Evolutionary conservation across 2,329 filamentous ascomycete species (phyloP).

Genomic region (Cryphonectria parasitica): DNA sequence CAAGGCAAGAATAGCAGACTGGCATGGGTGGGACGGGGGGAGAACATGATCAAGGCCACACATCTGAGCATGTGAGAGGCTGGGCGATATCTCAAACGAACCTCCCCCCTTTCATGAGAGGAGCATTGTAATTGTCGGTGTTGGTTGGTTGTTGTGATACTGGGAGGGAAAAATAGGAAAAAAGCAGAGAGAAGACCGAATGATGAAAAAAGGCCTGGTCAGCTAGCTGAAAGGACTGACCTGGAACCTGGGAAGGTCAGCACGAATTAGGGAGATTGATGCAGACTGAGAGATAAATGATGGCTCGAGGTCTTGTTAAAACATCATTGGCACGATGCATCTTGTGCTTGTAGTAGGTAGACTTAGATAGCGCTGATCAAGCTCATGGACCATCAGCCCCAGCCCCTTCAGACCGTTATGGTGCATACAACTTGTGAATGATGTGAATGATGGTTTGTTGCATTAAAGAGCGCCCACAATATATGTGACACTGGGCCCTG

Average conservation of each 20-base stretch:
- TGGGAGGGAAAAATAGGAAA: not conserved
- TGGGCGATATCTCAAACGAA: not conserved
- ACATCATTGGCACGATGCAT: not conserved
- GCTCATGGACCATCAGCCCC: not conserved
- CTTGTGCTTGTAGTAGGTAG: not conserved
- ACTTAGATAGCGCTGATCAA: constrained; percentile 5
- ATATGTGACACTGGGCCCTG: not conserved
- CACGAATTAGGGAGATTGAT: not conserved
- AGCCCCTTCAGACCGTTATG: not conserved
- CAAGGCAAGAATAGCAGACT: not conserved
- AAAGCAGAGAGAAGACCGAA: not conserved
- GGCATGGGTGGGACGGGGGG: not conserved
- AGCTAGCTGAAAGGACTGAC: not conserved
- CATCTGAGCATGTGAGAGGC: not conserved
- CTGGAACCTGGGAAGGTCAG: not conserved
- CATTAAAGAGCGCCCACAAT: not conserved
- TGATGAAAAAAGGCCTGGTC: not conserved
- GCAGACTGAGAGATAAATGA: not conserved
- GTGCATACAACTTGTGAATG: not conserved
- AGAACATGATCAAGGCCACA: not conserved
- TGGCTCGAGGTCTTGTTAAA: not conserved
- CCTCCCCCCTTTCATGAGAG: not conserved
- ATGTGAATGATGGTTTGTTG: not conserved
- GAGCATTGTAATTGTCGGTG: not conserved
- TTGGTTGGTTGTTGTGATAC: not conserved